Evolutionary conservation across 352 stramenopile species (phyloP).

Genomic region (Globisporangium solare): DNA sequence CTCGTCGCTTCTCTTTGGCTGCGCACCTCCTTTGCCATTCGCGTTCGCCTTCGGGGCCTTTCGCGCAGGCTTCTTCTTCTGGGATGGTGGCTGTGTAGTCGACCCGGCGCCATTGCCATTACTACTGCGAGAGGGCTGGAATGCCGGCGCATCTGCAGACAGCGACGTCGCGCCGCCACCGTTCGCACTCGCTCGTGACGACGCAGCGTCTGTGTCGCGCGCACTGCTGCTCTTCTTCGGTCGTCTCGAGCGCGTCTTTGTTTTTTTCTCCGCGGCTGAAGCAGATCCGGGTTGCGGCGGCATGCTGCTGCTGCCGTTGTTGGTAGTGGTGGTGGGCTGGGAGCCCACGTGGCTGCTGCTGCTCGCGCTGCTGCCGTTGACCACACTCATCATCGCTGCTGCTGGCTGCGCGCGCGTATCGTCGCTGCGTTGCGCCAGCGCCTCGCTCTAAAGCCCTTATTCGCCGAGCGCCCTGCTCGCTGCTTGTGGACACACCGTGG

Average conservation of each 20-base stretch:
- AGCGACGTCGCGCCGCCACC: background rate
- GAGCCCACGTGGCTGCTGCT: constrained; percentile 21
- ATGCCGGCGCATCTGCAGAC: constrained; percentile 11
- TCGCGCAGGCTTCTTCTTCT: constrained; percentile 18
- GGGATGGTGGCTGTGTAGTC: constrained; percentile 8
- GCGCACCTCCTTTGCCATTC: background rate
- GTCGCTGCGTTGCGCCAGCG: background rate
- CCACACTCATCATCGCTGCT: constrained; percentile 18
- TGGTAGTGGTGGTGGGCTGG: constrained; percentile 18
- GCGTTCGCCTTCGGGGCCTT: background rate
- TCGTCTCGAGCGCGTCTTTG: constrained; percentile 3
- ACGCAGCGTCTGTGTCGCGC: background rate
- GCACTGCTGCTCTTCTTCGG: constrained; percentile 5
- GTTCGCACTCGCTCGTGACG: background rate
- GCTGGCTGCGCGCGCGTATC: background rate
- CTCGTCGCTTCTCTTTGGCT: background rate
- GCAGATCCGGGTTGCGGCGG: constrained; percentile 18
- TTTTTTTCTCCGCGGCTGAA: background rate
- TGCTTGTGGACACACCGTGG: background rate
- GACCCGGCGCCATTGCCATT: background rate
- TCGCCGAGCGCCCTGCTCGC: too few species aligned
- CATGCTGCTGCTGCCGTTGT: constrained; percentile 11
- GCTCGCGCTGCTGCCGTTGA: constrained; percentile 23
- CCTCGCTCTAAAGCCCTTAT: too few species aligned
- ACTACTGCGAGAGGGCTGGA: constrained; percentile 2